Evolutionary conservation across 495 filamentous ascomycete genomes (phyloP).

Genomic region (Tuber brumale): DNA sequence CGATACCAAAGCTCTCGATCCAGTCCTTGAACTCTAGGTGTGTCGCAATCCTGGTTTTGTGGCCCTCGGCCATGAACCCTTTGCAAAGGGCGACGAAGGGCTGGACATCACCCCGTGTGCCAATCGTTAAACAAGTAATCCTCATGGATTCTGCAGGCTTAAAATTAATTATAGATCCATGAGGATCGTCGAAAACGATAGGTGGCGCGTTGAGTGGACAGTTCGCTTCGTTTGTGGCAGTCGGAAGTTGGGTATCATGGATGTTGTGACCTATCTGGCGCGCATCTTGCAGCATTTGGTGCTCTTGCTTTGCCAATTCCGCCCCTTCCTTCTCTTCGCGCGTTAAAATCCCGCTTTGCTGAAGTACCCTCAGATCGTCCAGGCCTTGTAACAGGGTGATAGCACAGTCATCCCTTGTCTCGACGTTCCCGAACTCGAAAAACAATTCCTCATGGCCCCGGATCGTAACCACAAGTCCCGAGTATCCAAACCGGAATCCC

Average conservation of each 20-base stretch:
- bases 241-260: slow-evolving; percentile 55
- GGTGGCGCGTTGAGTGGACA: slow-evolving; percentile 52
- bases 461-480: slow-evolving; percentile 84
- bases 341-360: slow-evolving; percentile 63
- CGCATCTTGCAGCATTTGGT: slow-evolving; percentile 74
- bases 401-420: slow-evolving; percentile 78
- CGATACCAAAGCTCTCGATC: slow-evolving; percentile 86
- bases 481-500: slow-evolving; percentile 87
- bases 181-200: slow-evolving; percentile 85
- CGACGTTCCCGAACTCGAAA: slow-evolving; percentile 78
- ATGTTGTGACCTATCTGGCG: slow-evolving; percentile 56
- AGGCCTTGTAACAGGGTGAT: slow-evolving; percentile 71
- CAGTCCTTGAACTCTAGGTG: slow-evolving; percentile 84
- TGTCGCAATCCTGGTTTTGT: slow-evolving; percentile 80
- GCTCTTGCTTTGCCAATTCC: slow-evolving; percentile 72
- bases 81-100: slow-evolving; percentile 97
- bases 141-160: slow-evolving; percentile 74
- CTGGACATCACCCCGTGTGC: slow-evolving; percentile 91
- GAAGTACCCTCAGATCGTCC: slow-evolving; percentile 63
- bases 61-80: slow-evolving; percentile 78
- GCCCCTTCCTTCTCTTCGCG: slow-evolving; percentile 64
- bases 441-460: slow-evolving; percentile 93
- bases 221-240: slow-evolving; percentile 48
- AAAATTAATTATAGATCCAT: slow-evolving; percentile 88
- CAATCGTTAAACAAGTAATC: slow-evolving; percentile 94